Evolutionary conservation across 1,284 basidiomycete species (phyloP), one percentile per base, ranked within the genome.

Genomic region (Amylostereum areolatum): DNA sequence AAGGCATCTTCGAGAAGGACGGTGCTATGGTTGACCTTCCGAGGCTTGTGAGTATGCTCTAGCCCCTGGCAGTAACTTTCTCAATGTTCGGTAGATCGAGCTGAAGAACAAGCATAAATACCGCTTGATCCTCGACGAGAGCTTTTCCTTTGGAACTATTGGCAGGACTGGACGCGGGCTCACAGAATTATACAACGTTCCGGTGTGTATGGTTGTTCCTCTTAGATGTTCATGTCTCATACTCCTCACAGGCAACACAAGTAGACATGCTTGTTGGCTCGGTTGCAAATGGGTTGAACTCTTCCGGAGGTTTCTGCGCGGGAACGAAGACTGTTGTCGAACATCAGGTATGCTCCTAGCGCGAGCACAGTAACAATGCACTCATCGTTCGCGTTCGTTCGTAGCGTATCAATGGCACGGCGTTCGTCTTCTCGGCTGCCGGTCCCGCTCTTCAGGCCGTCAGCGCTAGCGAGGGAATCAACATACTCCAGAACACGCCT

Each of bases 81-180:
- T 42, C 18, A 9, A 33, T 18, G 11, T 25, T 46, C 25, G 25
- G 18, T 51, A 94, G 92, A 84, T 97, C 56, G 94, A 97, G 64
- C 77, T 99, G 52, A 98, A 97, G 74, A 74, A 80, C 58, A 93
- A 95, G 69, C 92, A 92, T 81, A 98, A 98, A 70, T 98, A 95
- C 68, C 83, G 97, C 12, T 73, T 99, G 49, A 89, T 99, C 52
- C 78, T 99, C 24, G 96, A 99, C 66, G 97, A 99, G 69, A 86
- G 82, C 52, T 83, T 92, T 62, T 97, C 94, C 2, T 94, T 99
- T 61, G 96, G 96, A 35, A 83, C 88, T 44, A 81, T 99, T 30
- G 96, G 97, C 39, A 76, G 89, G 45, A 97, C 94, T 37, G 97
- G 96, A 40, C 87, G 94, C 50, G 96, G 96, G 37, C 70, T 98